Conservation (phyloP, 352 stramenopile species). For the Globisporangium heterothallicum region DNA sequence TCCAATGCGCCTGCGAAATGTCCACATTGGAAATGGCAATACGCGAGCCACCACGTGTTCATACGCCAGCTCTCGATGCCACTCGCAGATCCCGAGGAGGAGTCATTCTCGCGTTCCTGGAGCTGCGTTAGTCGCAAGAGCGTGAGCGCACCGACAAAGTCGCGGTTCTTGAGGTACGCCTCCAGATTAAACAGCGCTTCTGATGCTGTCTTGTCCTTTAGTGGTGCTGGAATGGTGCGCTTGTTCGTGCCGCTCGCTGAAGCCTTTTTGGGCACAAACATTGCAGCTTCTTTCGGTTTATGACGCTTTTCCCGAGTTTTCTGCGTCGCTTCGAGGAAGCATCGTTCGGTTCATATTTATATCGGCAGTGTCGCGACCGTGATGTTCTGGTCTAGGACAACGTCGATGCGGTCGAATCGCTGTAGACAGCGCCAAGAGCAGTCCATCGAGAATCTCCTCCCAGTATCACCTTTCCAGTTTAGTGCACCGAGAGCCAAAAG, state of each 20-base stretch:
- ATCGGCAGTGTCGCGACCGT: no score
- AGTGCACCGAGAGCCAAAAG: no score
- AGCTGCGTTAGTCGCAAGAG: constrained; percentile 16
- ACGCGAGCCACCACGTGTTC: constrained; percentile 64
- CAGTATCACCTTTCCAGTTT: no score
- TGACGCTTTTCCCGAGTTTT: background rate
- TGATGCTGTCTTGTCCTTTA: background rate
- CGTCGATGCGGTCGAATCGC: no score
- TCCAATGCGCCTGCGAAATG: constrained; percentile 35
- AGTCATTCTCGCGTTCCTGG: constrained; percentile 7
- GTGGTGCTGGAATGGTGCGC: background rate
- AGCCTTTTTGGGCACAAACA: background rate
- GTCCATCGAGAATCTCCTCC: no score
- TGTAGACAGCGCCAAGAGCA: no score
- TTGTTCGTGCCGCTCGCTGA: background rate
- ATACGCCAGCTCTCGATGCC: constrained; percentile 12
- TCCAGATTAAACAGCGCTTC: constrained; percentile 15
- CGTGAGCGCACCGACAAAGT: constrained; percentile 20
- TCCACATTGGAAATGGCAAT: constrained; percentile 61
- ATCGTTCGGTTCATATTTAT: no score
- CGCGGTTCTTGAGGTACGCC: constrained; percentile 17
- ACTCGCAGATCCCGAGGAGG: no score
- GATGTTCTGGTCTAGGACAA: no score
- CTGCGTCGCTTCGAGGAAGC: background rate
- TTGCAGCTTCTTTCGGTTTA: background rate